These are phyloP conservation scores for Melastoma malabathricum DNA, from an alignment of 345 rosid species.

Conservation along the genomic window DNA sequence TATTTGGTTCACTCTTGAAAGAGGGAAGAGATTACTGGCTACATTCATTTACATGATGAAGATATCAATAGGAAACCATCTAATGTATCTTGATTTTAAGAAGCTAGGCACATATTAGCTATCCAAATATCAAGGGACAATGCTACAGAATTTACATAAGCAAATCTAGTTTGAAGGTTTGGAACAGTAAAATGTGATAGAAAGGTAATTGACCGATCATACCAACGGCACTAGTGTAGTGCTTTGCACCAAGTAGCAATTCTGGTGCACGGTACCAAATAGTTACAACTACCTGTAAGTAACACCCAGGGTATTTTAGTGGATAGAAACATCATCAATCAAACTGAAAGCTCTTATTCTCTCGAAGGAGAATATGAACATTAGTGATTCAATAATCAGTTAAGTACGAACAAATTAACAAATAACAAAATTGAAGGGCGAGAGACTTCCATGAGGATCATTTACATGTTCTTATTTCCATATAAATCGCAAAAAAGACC, in stretches of 20 bases:
- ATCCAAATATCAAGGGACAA: too few species aligned
- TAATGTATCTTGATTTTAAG: too few species aligned
- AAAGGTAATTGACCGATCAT: conserved; percentile 6
- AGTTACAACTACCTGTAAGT: conserved; percentile 59
- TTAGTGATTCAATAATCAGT: too few species aligned
- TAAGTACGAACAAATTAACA: too few species aligned
- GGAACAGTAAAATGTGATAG: background rate
- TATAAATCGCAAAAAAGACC: too few species aligned
- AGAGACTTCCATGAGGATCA: background rate
- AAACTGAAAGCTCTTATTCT: background rate
- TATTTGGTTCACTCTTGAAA: too few species aligned
- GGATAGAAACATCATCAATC: background rate
- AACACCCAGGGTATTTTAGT: conserved; percentile 1
- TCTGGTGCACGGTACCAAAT: conserved; percentile 99
- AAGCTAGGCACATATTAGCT: too few species aligned
- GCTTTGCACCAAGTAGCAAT: conserved; percentile 95
- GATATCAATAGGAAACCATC: too few species aligned
- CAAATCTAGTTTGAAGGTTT: background rate
- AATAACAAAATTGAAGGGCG: background rate
- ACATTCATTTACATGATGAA: too few species aligned
- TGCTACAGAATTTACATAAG: too few species aligned
- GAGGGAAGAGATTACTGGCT: too few species aligned
- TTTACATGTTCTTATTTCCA: too few species aligned
- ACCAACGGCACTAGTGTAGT: conserved; percentile 88
- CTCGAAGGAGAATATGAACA: background rate